Evolutionary conservation across 352 stramenopile species (phyloP).

Genomic region (Hyaloperonospora arabidopsidis): DNA sequence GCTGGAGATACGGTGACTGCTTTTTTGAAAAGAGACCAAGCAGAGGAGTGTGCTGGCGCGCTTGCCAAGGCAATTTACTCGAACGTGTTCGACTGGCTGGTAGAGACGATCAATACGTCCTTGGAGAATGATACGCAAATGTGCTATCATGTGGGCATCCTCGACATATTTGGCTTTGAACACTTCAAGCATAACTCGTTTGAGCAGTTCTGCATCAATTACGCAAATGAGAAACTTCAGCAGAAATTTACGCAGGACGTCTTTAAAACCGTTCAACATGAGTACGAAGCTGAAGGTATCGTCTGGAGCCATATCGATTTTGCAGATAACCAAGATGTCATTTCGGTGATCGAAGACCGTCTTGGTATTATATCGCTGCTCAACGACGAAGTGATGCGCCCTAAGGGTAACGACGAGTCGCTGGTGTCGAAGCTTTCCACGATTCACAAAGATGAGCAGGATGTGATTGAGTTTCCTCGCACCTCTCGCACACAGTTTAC

Average conservation of each 20-base stretch:
- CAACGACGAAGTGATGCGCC: slow-evolving; percentile 85
- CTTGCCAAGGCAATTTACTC: slow-evolving; percentile 95
- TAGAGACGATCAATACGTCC: slow-evolving; percentile 80
- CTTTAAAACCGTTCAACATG: slow-evolving; percentile 84
- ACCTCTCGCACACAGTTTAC: slow-evolving; percentile 83
- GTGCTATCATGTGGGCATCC: slow-evolving; percentile 74
- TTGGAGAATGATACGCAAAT: slow-evolving; percentile 53
- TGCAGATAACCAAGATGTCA: slow-evolving; percentile 85
- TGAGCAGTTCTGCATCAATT: slow-evolving; percentile 92
- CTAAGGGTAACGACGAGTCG: slow-evolving; percentile 79
- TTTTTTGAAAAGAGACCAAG: slow-evolving; percentile 81
- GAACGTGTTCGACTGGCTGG: slow-evolving; percentile 95
- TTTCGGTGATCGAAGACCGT: slow-evolving; percentile 81
- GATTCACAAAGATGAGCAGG: slow-evolving; percentile 68
- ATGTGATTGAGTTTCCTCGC: slow-evolving; percentile 74
- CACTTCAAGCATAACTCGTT: slow-evolving; percentile 92
- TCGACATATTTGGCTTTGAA: slow-evolving; percentile 94
- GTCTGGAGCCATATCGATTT: slow-evolving; percentile 91
- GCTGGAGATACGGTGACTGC: slow-evolving; percentile 61
- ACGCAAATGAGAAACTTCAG: slow-evolving; percentile 89
- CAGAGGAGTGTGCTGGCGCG: slow-evolving; percentile 88
- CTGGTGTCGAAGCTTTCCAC: slow-evolving; percentile 71
- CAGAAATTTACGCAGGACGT: slow-evolving; percentile 89
- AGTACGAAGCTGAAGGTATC: slow-evolving; percentile 88
- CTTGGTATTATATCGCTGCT: slow-evolving; percentile 85